Base-by-base conservation (phyloP, 305 asterid species). In the Solanum hybrid region DNA sequence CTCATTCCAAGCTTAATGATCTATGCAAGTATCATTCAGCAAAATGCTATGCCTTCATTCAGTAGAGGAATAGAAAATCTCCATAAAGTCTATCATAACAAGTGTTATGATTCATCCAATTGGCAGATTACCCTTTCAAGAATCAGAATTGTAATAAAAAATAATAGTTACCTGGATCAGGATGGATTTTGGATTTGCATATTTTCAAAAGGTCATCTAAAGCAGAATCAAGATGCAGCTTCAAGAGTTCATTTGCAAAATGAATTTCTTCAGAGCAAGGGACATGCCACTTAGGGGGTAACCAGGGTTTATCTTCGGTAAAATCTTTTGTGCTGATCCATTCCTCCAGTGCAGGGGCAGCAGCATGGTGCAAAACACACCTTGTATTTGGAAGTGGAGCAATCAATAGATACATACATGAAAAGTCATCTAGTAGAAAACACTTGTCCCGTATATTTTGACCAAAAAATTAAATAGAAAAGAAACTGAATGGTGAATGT, bases 201-300 rank as follows among this genome's bases (percentile, higher is more conserved):
- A 98, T 94, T 46, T 89, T 94, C 91, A 89, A 92, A 89, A 98
- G 97, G 92, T 97, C 99, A 92, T 95, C 98, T 75, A 98, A 92
- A 76, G 98, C 98, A 94, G 95, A 94, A 89, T 96, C 98, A 16
- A 97, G 92, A 94, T 98, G 99, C 92, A 95, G 90, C 88, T 91
- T 93, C 89, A 98, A 93, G 90, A 98, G 99, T 93, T 97, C 99
- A 92, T 96, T 97, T 46, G 99, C 99, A 71, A 98, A 95, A 89
- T 90, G 92, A 90, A 98, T 90, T 95, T 98, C 99, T 85, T 96
- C 98, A 84, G 94, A 94, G 36, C 90, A 89, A 85, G 99, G 96
- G 79, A 98, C 94, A 93, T 98, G 99, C 99, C 99, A 98, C 90
- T 91, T 95, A 16, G 99, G 98, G 88, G 95, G 92, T 86, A 91